Conservation (phyloP, 331 rosid species). For the Acacia pycnantha region DNA sequence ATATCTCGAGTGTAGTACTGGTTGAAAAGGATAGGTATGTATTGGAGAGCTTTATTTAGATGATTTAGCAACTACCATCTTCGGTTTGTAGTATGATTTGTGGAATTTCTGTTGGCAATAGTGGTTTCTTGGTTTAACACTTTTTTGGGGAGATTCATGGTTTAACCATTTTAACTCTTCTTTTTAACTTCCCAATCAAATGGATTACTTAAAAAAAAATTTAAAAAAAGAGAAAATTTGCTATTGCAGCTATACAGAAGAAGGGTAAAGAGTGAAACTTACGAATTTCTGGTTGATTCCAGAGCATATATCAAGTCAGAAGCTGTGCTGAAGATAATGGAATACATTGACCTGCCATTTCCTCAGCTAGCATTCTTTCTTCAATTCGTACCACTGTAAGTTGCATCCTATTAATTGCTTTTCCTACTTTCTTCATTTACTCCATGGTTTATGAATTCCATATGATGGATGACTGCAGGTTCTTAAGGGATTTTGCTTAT, state of each 20-base stretch:
- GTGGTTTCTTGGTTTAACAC: neutral
- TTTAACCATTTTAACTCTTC: neutral
- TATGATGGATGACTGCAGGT: conserved; percentile 49
- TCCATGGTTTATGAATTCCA: conserved; percentile 14
- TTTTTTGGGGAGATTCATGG: neutral
- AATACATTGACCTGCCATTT: conserved; percentile 76
- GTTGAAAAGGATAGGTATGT: conserved; percentile 73
- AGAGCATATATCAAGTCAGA: conserved; percentile 82
- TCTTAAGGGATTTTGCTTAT: conserved; percentile 67
- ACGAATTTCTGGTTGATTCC: conserved; percentile 36
- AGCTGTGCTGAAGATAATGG: conserved; percentile 94
- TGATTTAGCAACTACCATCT: neutral
- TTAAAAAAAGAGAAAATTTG: neutral
- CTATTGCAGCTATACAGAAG: neutral
- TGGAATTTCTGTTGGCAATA: neutral
- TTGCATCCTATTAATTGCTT: conserved; percentile 22
- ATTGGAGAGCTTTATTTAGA: neutral
- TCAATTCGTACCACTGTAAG: conserved; percentile 84
- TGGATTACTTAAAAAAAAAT: conserved; percentile 6
- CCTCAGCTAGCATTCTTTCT: conserved; percentile 73
- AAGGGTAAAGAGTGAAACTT: conserved; percentile 13
- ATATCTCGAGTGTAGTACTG: conserved; percentile 91
- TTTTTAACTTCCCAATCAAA: neutral
- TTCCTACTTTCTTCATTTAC: neutral
- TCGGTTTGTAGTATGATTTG: neutral